Conservation (phyloP, 2,329 filamentous ascomycete species). For the Monilinia aucupariae region DNA sequence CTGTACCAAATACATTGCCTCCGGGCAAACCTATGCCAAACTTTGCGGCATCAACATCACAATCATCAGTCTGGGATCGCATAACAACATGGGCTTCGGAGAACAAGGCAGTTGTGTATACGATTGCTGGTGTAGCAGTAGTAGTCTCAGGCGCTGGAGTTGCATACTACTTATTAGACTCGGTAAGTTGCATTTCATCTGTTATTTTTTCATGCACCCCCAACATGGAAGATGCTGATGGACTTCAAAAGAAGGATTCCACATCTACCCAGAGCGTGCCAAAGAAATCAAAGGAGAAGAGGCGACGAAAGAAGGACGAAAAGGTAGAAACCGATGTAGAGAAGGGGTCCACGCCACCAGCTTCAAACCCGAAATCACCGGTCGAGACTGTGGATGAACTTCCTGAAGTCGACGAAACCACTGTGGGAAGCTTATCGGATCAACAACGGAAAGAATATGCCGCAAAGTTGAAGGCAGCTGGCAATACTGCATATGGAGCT, state of each 20-base stretch:
- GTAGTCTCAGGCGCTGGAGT: conserved; percentile 87
- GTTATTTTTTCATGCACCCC: background rate
- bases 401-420: conserved; percentile 58
- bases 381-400: conserved; percentile 61
- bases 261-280: conserved; percentile 39
- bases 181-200: conserved; percentile 41
- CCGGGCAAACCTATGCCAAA: conserved; percentile 29
- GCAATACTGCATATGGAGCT: conserved; percentile 91
- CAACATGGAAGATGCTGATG: conserved; percentile 21
- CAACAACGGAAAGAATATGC: conserved; percentile 82
- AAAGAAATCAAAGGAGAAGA: conserved; percentile 79
- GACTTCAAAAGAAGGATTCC: conserved; percentile 26
- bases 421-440: conserved; percentile 45
- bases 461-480: conserved; percentile 85
- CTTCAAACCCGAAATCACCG: conserved; percentile 43
- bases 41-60: conserved; percentile 34
- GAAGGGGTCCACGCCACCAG: conserved; percentile 46
- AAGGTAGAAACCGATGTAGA: conserved; percentile 66
- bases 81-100: conserved; percentile 88
- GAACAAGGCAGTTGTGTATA: conserved; percentile 93
- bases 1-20: conserved; percentile 29
- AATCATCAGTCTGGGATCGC: conserved; percentile 63
- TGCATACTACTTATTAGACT: conserved; percentile 77
- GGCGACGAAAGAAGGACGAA: conserved; percentile 79
- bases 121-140: conserved; percentile 87